Evolutionary conservation across 2,329 filamentous ascomycete genomes (phyloP), one percentile per base, ranked within the genome.

Genomic region (Rhinocladiella mackenziei): DNA sequence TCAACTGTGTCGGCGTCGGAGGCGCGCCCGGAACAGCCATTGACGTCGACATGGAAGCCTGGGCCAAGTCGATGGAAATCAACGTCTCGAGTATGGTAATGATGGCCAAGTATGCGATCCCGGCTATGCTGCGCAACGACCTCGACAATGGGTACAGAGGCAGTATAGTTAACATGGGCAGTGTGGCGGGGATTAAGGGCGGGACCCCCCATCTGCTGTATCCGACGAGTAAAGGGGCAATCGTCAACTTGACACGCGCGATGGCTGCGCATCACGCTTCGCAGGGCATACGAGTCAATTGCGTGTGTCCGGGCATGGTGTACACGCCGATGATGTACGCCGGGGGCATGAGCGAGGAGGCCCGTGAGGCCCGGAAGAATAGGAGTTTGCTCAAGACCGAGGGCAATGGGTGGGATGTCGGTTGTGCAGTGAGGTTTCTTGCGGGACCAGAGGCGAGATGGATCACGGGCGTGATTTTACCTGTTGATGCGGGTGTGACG

Each of bases 61-160:
- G 78, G 77, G 67, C 73, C 0, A 69, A 68, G 38, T 71, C 73
- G 0, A 68, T 84, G 42, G 70, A 80, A 32, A 65, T 83, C 34
- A 84, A 84, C 55, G 76, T 84, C 3, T 72, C 71, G 3, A 80
- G 75, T 54, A 84, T 84, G 80, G 74, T 83, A 20, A 66, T 75
- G 42, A 83, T 84, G 77, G 66, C 68, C 13, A 81, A 81, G 55
- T 74, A 76, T 53, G 72, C 73, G 0, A 73, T 84, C 20, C 80
- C 80, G 0, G 73, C 65, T 2, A 84, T 84, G 80, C 50, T 53
- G 17, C 68, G 66, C 43, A 81, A 81, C 42, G 63, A 70, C 5
- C 66, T 66, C 0, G 66, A 72, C 1, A 8, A 25, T 41, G 50
- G 44, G 44, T 56, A 64, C 40, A 65, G 68, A 42, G 76, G 77